A percentile compares a stretch with the other conserved stretches of the same genome.
phyloP scores from a whole-genome alignment of 2,329 filamentous ascomycete species.

The Neonectria neomacrospora region DNA sequence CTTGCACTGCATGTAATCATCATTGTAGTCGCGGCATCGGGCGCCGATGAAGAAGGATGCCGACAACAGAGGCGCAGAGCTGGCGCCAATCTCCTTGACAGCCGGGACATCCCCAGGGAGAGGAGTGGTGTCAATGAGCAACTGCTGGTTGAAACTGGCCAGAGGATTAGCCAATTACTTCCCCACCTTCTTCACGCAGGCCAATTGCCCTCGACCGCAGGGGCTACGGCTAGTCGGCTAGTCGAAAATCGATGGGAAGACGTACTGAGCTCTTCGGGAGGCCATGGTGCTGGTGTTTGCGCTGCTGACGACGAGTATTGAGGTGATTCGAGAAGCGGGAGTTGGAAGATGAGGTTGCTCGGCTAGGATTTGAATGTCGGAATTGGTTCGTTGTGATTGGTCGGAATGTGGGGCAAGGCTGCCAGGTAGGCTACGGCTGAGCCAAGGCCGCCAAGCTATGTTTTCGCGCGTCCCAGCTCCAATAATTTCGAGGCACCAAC shows the following conservation, averaged over 20 bases:
- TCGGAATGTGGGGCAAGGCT: constrained; percentile 46
- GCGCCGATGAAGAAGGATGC: constrained; percentile 98
- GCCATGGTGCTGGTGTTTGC: constrained; percentile 52
- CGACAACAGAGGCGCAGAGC: constrained; percentile 89
- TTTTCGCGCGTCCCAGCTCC: constrained; percentile 47
- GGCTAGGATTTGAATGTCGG: constrained; percentile 53
- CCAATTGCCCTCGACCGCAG: constrained; percentile 38
- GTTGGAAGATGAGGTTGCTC: constrained; percentile 44
- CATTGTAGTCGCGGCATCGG: constrained; percentile 93
- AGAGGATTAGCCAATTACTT: constrained; percentile 42
- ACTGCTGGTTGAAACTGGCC: constrained; percentile 89
- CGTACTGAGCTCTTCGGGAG: constrained; percentile 56
- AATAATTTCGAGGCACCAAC: constrained; percentile 43
- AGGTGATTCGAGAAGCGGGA: constrained; percentile 44
- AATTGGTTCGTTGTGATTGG: constrained; percentile 55
- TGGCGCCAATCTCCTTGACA: constrained; percentile 92
- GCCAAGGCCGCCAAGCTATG: constrained; percentile 28
- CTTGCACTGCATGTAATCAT: constrained; percentile 99
- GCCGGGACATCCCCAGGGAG: constrained; percentile 91
- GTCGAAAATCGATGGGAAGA: constrained; percentile 26
- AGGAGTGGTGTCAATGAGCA: constrained; percentile 95
- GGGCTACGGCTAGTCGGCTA: neutral
- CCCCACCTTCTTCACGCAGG: constrained; percentile 23
- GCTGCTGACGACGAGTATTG: constrained; percentile 45
- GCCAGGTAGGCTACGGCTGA: constrained; percentile 20